These are phyloP conservation scores for Primulina eburnea DNA, from an alignment of 257 asterid species.

Conservation along the genomic window DNA sequence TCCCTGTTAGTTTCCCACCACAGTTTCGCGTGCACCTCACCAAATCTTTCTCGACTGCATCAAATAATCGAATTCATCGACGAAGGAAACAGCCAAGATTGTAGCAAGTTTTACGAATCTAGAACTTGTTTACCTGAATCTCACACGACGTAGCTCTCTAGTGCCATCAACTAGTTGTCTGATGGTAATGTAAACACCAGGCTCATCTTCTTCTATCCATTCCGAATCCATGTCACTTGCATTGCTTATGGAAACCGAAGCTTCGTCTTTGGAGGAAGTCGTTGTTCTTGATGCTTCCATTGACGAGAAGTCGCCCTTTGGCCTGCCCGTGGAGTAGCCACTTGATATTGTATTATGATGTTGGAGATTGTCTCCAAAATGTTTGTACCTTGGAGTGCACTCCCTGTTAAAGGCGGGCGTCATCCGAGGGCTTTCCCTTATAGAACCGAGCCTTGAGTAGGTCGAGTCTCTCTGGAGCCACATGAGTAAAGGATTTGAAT, in stretches of 20 bases:
- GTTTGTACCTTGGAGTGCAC: conserved; percentile 51
- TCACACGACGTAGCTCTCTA: conserved; percentile 51
- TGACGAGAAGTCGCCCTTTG: conserved; percentile 43
- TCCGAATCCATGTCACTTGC: conserved; percentile 52
- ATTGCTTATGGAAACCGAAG: conserved; percentile 68
- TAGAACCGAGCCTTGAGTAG: conserved; percentile 73
- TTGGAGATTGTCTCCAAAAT: conserved; percentile 22
- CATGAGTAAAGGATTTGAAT: background rate
- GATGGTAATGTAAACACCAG: conserved; percentile 53
- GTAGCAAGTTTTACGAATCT: background rate
- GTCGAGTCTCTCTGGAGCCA: conserved; percentile 79
- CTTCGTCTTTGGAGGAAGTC: conserved; percentile 76
- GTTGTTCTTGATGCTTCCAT: conserved; percentile 88
- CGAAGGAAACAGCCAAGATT: background rate
- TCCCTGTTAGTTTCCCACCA: conserved; percentile 99
- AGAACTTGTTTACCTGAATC: conserved; percentile 43
- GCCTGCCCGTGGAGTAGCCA: conserved; percentile 33
- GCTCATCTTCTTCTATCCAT: conserved; percentile 56
- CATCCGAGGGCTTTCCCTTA: conserved; percentile 79
- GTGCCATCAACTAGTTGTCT: conserved; percentile 54
- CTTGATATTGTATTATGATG: conserved; percentile 48
- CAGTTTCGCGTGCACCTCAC: conserved; percentile 80
- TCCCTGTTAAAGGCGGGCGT: conserved; percentile 66
- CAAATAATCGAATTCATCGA: too few relatives aligned
- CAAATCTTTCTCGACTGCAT: conserved; percentile 81